These are phyloP conservation scores for Kwoniella mangroviensis DNA, from an alignment of 768 basidiomycete genomes.

Conservation along the genomic window DNA sequence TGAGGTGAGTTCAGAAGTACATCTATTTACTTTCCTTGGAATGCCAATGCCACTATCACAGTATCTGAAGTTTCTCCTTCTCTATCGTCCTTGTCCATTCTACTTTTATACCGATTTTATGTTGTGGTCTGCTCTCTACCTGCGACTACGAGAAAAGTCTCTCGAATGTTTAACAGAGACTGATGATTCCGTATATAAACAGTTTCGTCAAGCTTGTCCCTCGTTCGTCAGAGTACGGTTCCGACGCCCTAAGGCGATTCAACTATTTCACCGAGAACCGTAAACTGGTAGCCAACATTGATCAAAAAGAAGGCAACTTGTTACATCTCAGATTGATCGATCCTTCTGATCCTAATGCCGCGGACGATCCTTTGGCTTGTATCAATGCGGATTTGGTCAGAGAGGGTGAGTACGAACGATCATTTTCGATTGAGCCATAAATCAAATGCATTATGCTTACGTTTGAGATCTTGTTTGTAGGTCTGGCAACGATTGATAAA, in stretches of 20 bases:
- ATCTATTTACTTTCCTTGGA: background rate
- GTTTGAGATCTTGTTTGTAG: conserved; percentile 20
- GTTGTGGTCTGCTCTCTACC: too few species aligned
- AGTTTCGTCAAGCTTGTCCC: conserved; percentile 87
- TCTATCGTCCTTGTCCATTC: too few species aligned
- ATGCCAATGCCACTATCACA: background rate
- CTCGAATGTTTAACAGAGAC: background rate
- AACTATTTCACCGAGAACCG: conserved; percentile 64
- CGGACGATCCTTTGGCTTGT: conserved; percentile 72
- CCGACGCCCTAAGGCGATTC: conserved; percentile 25
- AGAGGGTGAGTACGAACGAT: conserved; percentile 65
- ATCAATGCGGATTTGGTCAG: conserved; percentile 87
- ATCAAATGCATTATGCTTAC: background rate
- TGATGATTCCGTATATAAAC: conserved; percentile 10
- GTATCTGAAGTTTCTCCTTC: background rate
- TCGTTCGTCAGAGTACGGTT: conserved; percentile 80
- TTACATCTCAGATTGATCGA: conserved; percentile 93
- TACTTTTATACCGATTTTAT: too few species aligned
- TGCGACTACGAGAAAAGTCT: conserved; percentile 11
- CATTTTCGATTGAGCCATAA: background rate
- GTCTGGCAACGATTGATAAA: conserved; percentile 56
- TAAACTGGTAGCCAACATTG: conserved; percentile 93
- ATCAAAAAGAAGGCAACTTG: conserved; percentile 75
- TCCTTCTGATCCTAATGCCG: conserved; percentile 71
- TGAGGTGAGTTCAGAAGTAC: conserved; percentile 65